phyloP scores from a whole-genome alignment of 305 asterid genomes.

The Fraxinus angustifolia region DNA sequence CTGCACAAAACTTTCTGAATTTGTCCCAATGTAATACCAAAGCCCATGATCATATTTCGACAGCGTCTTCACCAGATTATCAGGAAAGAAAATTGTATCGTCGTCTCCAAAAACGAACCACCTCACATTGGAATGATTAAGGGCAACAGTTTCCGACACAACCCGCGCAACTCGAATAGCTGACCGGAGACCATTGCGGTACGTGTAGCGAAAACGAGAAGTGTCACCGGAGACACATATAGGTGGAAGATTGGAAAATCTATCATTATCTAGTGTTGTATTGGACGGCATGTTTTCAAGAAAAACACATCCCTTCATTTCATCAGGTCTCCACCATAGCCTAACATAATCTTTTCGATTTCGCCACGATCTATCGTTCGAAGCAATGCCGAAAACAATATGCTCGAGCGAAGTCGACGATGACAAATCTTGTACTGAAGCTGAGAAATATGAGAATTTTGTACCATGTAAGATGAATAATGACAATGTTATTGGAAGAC shows the following conservation, averaged over 20 bases:
- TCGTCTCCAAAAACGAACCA: slow-evolving; percentile 91
- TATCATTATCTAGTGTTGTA: slow-evolving; percentile 19
- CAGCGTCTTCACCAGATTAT: slow-evolving; percentile 66
- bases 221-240: slow-evolving; percentile 61
- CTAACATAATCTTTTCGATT: slow-evolving; percentile 48
- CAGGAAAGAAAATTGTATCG: slow-evolving; percentile 71
- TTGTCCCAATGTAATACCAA: slow-evolving; percentile 74
- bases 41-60: slow-evolving; percentile 68
- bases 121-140: slow-evolving; percentile 54
- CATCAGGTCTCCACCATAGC: slow-evolving; percentile 69
- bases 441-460: slow-evolving; percentile 16
- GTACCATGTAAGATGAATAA: slow-evolving; percentile 27
- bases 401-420: slow-evolving; percentile 53
- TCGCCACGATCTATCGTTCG: slow-evolving; percentile 50
- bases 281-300: slow-evolving; percentile 38
- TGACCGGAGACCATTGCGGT: slow-evolving; percentile 55
- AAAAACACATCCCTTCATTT: slow-evolving; percentile 74
- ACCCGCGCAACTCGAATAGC: slow-evolving; percentile 74
- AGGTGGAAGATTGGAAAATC: slow-evolving; percentile 40
- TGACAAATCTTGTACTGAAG: slow-evolving; percentile 20
- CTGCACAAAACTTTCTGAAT: slow-evolving; percentile 58
- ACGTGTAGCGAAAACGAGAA: slow-evolving; percentile 57
- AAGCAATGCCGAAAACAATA: slow-evolving; percentile 71
- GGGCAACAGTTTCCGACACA: slow-evolving; percentile 52
- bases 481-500: slow-evolving; percentile 26